These are phyloP conservation scores for Kalmusia sp. DNA, from an alignment of 2,329 filamentous ascomycete species.

Conservation along the genomic window DNA sequence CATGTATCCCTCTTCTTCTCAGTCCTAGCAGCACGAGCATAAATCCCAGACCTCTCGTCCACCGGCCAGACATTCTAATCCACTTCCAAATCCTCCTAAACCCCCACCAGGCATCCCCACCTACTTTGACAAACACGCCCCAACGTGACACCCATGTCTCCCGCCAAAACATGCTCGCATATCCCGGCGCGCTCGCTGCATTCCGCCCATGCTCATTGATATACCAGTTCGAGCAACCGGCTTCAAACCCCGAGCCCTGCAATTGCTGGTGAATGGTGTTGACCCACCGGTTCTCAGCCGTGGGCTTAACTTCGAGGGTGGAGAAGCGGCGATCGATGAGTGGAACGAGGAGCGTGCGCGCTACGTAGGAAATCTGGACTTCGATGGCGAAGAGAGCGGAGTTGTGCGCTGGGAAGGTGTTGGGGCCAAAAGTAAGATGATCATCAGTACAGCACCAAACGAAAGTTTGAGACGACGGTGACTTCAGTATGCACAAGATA, in stretches of 20 bases:
- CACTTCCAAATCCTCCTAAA: too few species aligned
- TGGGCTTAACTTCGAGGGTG: conserved; percentile 46
- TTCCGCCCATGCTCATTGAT: conserved; percentile 49
- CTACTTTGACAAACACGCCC: conserved; percentile 7
- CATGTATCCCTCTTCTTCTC: too few species aligned
- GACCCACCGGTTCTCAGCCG: conserved; percentile 39
- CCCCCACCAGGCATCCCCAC: background rate
- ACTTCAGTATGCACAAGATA: too few species aligned
- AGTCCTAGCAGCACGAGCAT: too few species aligned
- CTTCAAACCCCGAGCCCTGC: conserved; percentile 44
- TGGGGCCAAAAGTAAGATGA: conserved; percentile 29
- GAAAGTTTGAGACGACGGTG: too few species aligned
- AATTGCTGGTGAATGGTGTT: conserved; percentile 42
- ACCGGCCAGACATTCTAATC: too few species aligned
- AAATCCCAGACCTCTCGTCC: too few species aligned
- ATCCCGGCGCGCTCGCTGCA: conserved; percentile 46
- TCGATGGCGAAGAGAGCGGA: conserved; percentile 42
- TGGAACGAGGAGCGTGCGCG: conserved; percentile 37
- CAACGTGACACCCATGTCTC: conserved; percentile 31
- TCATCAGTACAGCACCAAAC: background rate
- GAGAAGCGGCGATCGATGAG: conserved; percentile 41
- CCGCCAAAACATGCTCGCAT: conserved; percentile 40
- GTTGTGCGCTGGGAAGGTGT: conserved; percentile 42
- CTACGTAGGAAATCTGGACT: conserved; percentile 38
- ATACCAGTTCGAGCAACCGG: conserved; percentile 53